Percentiles rank a stretch among this genome's conserved stretches.
phyloP scores from a whole-genome alignment of 768 basidiomycete species.

The Auricularia sp. region DNA sequence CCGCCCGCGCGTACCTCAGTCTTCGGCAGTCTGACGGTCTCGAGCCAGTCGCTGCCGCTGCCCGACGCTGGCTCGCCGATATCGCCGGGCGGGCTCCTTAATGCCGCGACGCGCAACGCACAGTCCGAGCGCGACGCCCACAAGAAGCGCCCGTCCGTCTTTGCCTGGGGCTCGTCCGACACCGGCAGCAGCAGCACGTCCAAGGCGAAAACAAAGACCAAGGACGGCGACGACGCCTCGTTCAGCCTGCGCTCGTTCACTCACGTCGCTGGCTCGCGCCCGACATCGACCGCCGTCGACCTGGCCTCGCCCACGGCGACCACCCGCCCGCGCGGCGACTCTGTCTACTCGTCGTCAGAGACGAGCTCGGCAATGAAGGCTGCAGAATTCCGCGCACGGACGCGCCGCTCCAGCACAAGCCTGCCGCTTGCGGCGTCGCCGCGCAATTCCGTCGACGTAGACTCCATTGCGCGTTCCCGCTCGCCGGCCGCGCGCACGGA shows the following conservation, averaged over 20 bases:
- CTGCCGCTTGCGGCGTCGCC: background rate
- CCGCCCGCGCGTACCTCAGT: background rate
- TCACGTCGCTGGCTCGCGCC: constrained; percentile 31
- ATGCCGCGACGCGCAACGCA: background rate
- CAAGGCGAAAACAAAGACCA: background rate
- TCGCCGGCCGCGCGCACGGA: background rate
- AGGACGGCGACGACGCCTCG: constrained; percentile 23
- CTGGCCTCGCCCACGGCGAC: background rate
- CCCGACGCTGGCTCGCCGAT: background rate
- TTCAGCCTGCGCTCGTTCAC: constrained; percentile 72
- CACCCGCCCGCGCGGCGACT: background rate
- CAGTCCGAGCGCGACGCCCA: background rate
- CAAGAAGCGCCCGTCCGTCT: background rate
- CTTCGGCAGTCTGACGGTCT: background rate
- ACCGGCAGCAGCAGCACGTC: background rate
- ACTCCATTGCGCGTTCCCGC: background rate
- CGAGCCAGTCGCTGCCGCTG: background rate
- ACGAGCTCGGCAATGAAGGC: background rate
- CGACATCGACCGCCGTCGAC: background rate
- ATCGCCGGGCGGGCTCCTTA: background rate
- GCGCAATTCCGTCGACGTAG: background rate
- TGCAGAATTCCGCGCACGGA: background rate
- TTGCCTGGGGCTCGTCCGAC: background rate
- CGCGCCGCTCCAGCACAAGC: background rate
- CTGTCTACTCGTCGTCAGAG: background rate